A percentile compares a stretch with the other conserved stretches of the same genome.
Conservation (phyloP, 2,329 filamentous ascomycete species). For the Hymenoscyphus fraxineus region DNA sequence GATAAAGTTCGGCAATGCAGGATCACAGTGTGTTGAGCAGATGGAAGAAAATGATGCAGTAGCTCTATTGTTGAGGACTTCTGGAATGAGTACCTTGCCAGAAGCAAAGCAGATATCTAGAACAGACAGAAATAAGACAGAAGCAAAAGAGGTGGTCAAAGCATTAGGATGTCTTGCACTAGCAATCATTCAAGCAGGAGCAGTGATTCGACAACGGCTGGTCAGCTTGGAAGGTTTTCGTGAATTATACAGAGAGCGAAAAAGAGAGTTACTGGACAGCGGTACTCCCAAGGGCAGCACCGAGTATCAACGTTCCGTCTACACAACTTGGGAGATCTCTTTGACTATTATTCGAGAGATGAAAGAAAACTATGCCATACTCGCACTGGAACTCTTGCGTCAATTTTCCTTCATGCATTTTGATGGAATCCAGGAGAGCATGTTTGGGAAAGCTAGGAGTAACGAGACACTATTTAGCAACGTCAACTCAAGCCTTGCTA, state of each 20-base stretch:
- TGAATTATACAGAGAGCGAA: slow-evolving; percentile 13
- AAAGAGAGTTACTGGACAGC: slow-evolving; percentile 14
- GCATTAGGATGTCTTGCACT: slow-evolving; percentile 31
- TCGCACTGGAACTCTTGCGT: slow-evolving; percentile 18
- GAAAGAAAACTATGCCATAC: background rate
- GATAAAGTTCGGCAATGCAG: slow-evolving; percentile 2
- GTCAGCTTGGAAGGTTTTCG: slow-evolving; percentile 17
- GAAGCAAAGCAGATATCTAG: too few species aligned
- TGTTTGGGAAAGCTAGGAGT: too few species aligned
- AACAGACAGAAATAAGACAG: background rate
- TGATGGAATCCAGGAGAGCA: too few species aligned
- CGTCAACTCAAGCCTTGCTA: too few species aligned
- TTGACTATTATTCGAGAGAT: slow-evolving; percentile 15
- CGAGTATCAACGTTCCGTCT: slow-evolving; percentile 18
- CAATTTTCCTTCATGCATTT: slow-evolving; percentile 24
- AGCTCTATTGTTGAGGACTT: slow-evolving; percentile 27
- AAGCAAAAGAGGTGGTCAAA: slow-evolving; percentile 21
- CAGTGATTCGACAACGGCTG: slow-evolving; percentile 19
- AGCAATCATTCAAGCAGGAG: slow-evolving; percentile 32
- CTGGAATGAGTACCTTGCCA: slow-evolving; percentile 5
- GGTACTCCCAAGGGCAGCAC: background rate
- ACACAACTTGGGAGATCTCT: slow-evolving; percentile 24
- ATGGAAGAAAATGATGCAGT: slow-evolving; percentile 31
- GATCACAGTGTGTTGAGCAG: slow-evolving; percentile 20
- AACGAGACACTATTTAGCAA: too few species aligned